Conservation (phyloP, 1,284 basidiomycete species). For the Ceratobasidium sp. region DNA sequence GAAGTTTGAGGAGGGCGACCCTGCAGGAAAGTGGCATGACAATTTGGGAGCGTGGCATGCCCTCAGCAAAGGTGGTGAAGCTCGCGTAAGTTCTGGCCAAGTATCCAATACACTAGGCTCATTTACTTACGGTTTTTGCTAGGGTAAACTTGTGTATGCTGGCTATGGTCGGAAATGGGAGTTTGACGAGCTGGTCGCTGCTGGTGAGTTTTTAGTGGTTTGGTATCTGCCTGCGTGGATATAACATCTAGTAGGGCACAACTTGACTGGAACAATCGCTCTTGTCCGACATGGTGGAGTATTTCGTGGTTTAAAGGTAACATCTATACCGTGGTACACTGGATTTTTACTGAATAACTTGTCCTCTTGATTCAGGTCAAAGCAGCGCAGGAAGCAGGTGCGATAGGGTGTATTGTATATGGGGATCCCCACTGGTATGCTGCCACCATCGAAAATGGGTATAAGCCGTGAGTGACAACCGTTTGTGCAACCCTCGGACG, state of each 20-base stretch:
- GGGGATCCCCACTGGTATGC: slow-evolving; percentile 90
- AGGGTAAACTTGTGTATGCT: slow-evolving; percentile 80
- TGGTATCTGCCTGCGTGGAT: neutral
- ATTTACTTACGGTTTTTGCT: neutral
- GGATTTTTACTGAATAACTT: too few species aligned
- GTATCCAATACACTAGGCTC: neutral
- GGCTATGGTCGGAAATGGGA: slow-evolving; percentile 85
- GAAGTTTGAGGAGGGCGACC: slow-evolving; percentile 70
- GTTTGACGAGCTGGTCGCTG: slow-evolving; percentile 69
- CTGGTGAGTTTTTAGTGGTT: slow-evolving; percentile 53
- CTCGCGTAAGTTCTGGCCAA: slow-evolving; percentile 51
- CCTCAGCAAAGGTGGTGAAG: slow-evolving; percentile 71
- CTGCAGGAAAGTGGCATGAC: slow-evolving; percentile 68
- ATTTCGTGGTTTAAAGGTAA: slow-evolving; percentile 82
- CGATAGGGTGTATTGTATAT: slow-evolving; percentile 71
- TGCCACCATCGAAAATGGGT: slow-evolving; percentile 82
- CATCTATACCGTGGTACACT: neutral
- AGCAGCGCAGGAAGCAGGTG: slow-evolving; percentile 85
- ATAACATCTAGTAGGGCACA: slow-evolving; percentile 57
- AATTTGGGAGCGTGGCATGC: slow-evolving; percentile 76
- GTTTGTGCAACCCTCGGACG: neutral
- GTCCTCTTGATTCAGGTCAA: slow-evolving; percentile 65
- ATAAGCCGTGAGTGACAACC: slow-evolving; percentile 59
- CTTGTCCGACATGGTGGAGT: slow-evolving; percentile 82
- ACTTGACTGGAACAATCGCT: slow-evolving; percentile 85